Conservation (phyloP, 1,139 yeast species). For the Protomyces pachydermus region DNA sequence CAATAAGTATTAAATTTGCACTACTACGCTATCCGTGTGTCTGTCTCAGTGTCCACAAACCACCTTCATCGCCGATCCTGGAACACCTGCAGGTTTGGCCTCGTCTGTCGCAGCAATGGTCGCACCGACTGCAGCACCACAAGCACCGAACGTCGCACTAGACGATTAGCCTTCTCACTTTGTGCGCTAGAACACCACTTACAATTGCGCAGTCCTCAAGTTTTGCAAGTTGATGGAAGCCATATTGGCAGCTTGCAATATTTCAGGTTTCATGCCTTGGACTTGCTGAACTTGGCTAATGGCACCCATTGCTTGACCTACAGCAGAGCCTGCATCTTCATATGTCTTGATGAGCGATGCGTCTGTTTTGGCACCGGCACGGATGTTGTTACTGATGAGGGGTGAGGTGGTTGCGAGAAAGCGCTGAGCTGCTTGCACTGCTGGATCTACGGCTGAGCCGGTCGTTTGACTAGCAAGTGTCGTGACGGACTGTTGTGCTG, state of each 20-base stretch:
- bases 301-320: constrained; percentile 25
- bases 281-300: constrained; percentile 14
- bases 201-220: constrained; percentile 20
- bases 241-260: constrained; percentile 8
- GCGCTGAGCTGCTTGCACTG: constrained; percentile 20
- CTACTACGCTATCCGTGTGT: neutral
- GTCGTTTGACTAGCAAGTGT: constrained; percentile 1
- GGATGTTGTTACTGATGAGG: neutral
- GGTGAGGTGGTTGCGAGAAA: constrained; percentile 7
- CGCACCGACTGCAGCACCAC: constrained; percentile 24
- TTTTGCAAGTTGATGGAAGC: constrained; percentile 18
- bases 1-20: neutral
- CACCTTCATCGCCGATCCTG: constrained; percentile 17
- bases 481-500: constrained; percentile 12
- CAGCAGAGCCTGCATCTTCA: constrained; percentile 18
- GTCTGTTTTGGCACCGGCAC: constrained; percentile 18
- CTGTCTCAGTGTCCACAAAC: neutral
- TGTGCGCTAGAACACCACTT: neutral
- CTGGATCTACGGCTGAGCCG: constrained; percentile 12
- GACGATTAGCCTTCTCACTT: neutral
- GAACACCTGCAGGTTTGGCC: constrained; percentile 16
- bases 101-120: constrained; percentile 23
- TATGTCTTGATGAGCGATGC: constrained; percentile 9
- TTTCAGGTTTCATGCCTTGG: constrained; percentile 8
- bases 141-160: constrained; percentile 22